Evolutionary conservation across 305 asterid species (phyloP).

Genomic region (Fraxinus paxiana): DNA sequence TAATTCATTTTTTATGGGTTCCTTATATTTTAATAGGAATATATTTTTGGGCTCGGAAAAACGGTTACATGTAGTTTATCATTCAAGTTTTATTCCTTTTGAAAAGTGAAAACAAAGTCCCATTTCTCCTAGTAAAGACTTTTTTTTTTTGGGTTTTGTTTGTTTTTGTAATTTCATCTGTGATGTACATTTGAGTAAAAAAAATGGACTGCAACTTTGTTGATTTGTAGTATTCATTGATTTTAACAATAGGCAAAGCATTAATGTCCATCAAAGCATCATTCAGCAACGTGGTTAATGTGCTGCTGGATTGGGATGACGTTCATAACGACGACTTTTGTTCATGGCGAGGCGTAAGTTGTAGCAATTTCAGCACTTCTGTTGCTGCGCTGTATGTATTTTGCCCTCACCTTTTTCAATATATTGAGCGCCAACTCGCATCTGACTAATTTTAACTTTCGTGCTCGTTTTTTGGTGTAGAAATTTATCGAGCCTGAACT

Average conservation of each 20-base stretch:
- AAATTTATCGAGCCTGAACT: constrained; percentile 76
- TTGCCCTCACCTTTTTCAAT: neutral
- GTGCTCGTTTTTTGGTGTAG: constrained; percentile 32
- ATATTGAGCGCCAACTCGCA: neutral
- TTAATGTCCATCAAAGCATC: constrained; percentile 79
- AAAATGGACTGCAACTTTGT: neutral
- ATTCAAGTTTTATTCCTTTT: neutral
- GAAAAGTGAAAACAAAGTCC: neutral
- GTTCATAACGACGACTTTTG: constrained; percentile 71
- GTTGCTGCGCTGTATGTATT: constrained; percentile 76
- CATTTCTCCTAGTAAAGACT: neutral
- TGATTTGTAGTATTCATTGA: neutral
- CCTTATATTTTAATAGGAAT: neutral
- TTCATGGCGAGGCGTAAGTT: constrained; percentile 83
- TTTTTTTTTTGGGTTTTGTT: neutral
- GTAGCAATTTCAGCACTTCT: constrained; percentile 66
- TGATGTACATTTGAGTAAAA: neutral
- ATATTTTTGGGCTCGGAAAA: neutral
- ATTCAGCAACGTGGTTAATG: constrained; percentile 78
- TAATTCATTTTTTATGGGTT: neutral
- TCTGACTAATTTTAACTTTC: neutral
- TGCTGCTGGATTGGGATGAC: constrained; percentile 81
- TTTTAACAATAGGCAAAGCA: constrained; percentile 55
- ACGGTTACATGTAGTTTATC: neutral
- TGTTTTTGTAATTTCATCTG: neutral